Conservation (phyloP, 2,329 filamentous ascomycete genomes). For the Alternaria alternata region DNA sequence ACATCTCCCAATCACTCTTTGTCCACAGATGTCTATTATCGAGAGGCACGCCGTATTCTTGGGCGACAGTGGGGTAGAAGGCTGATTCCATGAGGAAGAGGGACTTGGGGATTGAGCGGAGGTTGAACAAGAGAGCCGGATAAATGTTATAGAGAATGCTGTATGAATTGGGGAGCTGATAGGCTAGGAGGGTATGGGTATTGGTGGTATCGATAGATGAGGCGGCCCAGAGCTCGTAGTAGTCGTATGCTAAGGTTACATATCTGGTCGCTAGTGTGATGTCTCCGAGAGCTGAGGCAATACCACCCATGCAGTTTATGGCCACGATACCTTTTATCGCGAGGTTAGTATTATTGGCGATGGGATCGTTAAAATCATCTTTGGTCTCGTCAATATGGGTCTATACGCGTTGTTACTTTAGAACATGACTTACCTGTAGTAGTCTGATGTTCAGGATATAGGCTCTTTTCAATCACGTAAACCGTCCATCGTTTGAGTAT, state of each 20-base stretch:
- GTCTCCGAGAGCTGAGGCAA: background rate
- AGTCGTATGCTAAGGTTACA: background rate
- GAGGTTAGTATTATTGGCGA: background rate
- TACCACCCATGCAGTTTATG: background rate
- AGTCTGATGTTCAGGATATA: background rate
- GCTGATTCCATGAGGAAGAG: background rate
- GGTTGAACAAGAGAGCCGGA: background rate
- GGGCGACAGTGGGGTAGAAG: background rate
- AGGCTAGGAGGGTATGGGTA: background rate
- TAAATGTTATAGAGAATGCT: slow-evolving; percentile 1
- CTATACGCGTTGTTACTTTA: background rate
- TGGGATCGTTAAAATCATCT: background rate
- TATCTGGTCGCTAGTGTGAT: background rate
- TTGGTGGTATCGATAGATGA: background rate
- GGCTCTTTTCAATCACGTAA: background rate
- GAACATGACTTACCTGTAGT: background rate
- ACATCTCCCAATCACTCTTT: background rate
- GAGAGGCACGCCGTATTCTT: background rate
- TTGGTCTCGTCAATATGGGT: background rate
- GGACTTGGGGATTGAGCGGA: background rate
- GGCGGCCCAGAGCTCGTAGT: background rate
- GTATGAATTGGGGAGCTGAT: background rate
- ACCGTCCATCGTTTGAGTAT: background rate
- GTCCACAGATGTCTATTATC: slow-evolving; percentile 1
- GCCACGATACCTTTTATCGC: background rate